Base-by-base conservation (phyloP, 306 rosid species). In the Prosopis cineraria region DNA sequence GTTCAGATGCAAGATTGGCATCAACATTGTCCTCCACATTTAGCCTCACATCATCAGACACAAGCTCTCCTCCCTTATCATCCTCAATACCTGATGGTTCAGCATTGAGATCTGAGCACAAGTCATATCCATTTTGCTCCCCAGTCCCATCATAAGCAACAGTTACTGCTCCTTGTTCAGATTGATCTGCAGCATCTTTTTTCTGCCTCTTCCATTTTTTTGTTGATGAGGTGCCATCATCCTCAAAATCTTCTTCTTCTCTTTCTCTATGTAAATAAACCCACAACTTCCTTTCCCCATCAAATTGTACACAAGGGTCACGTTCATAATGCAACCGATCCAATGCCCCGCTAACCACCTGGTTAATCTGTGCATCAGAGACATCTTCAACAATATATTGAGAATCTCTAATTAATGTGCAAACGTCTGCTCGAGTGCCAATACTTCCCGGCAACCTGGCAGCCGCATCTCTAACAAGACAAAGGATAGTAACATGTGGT, bases 171-270 rank as follows among this genome's bases (percentile, higher is more conserved):
- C 94, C 97, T 74, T 89, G 98, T 45, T 96, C 97, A 79, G 93
- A 78, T 72, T 84, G 98, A 77, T 93, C 99, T 6, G 87, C 60
- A 39, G 87, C 74, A 77, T 96, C 99, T 82, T 96, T 96, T 79
- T 96, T 96, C 89, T 90, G 99, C 86, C 98, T 87, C 90, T 90
- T 96, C 99, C 99, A 96, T 84, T 96, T 96, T 90, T 96, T 96
- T 1, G 99, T 96, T 72, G 99, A 96, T 17, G 99, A 96, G 59
- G 99, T 96, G 64, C 99, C 99, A 75, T 96, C 99, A 79, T 96
- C 99, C 84, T 93, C 99, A 72, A 96, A 96, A 86, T 93, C 99
- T 86, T 96, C 99, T 73, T 96, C 99, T 78, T 96, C 99, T 81
- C 99, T 90, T 82, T 96, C 99, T 83, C 96, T 91, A 68, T 96